phyloP scores from a whole-genome alignment of 108 stramenopile species.

The Cylindrotheca fusiformis region DNA sequence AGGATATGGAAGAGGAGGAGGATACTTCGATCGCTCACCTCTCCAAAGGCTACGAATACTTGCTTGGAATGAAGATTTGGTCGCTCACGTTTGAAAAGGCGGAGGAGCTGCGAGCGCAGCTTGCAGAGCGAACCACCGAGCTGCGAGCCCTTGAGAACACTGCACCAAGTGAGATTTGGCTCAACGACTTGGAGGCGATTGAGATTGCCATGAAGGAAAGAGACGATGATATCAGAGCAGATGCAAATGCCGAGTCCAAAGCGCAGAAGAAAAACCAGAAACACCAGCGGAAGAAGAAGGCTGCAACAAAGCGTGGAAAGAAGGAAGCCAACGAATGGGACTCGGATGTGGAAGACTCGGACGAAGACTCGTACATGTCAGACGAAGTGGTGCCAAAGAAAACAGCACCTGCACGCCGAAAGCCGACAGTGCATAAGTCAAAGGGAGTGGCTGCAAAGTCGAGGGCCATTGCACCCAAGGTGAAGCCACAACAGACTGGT shows the following conservation, averaged over 20 bases:
- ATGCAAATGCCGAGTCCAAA: slow-evolving; percentile 53
- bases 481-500: slow-evolving; percentile 27
- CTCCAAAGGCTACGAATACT: slow-evolving; percentile 96
- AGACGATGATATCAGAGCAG: slow-evolving; percentile 53
- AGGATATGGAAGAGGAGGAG: slow-evolving; percentile 57
- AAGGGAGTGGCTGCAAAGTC: slow-evolving; percentile 3
- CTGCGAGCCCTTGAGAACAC: slow-evolving; percentile 81
- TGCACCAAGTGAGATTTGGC: slow-evolving; percentile 84
- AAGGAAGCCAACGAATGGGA: slow-evolving; percentile 65
- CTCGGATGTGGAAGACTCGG: slow-evolving; percentile 43
- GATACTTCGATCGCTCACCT: slow-evolving; percentile 56
- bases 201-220: slow-evolving; percentile 87
- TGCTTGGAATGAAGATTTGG: slow-evolving; percentile 99
- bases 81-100: slow-evolving; percentile 96
- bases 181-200: slow-evolving; percentile 90
- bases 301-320: slow-evolving; percentile 36
- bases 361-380: slow-evolving; percentile 25
- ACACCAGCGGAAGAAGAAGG: slow-evolving; percentile 35
- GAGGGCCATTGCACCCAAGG: slow-evolving; percentile 13
- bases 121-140: slow-evolving; percentile 78
- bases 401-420: background rate
- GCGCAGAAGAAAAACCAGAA: slow-evolving; percentile 59
- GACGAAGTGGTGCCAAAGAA: background rate
- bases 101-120: slow-evolving; percentile 80
- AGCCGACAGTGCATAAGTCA: background rate